phyloP scores from a whole-genome alignment of 1,284 basidiomycete species.

The Cystobasidiaceae sp. region DNA sequence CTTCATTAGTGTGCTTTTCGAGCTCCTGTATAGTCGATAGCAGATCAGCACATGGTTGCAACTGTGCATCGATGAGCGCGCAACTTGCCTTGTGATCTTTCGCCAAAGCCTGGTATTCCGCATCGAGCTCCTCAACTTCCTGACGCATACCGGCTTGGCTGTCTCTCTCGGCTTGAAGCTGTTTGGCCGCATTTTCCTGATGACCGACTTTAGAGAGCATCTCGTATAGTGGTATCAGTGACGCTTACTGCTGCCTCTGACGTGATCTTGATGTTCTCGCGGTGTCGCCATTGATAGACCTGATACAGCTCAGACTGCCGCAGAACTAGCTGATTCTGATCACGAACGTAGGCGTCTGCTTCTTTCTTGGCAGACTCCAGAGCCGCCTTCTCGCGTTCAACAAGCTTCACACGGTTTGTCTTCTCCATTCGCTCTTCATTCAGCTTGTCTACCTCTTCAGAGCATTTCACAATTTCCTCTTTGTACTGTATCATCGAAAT shows the following conservation, averaged over 20 bases:
- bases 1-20: conserved; percentile 64
- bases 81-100: conserved; percentile 60
- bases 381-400: conserved; percentile 84
- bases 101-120: conserved; percentile 64
- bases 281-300: conserved; percentile 67
- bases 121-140: conserved; percentile 62
- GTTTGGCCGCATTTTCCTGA: conserved; percentile 4
- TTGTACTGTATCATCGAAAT: conserved; percentile 57
- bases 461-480: conserved; percentile 76
- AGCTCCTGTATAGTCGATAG: conserved; percentile 57
- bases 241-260: conserved; percentile 58
- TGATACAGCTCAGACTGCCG: conserved; percentile 73
- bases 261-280: conserved; percentile 60
- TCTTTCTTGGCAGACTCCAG: conserved; percentile 77
- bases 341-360: conserved; percentile 73
- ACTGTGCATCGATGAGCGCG: background rate
- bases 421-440: conserved; percentile 79
- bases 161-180: conserved; percentile 54
- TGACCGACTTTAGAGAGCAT: background rate
- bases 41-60: background rate
- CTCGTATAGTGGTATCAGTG: background rate
- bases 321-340: conserved; percentile 73
- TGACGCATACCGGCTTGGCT: conserved; percentile 44
- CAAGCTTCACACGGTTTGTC: conserved; percentile 79
- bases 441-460: conserved; percentile 74